A percentile compares a stretch with the other conserved stretches of the same genome.
phyloP scores from a whole-genome alignment of 75 land plant genomes.

The Azolla pinnata region DNA sequence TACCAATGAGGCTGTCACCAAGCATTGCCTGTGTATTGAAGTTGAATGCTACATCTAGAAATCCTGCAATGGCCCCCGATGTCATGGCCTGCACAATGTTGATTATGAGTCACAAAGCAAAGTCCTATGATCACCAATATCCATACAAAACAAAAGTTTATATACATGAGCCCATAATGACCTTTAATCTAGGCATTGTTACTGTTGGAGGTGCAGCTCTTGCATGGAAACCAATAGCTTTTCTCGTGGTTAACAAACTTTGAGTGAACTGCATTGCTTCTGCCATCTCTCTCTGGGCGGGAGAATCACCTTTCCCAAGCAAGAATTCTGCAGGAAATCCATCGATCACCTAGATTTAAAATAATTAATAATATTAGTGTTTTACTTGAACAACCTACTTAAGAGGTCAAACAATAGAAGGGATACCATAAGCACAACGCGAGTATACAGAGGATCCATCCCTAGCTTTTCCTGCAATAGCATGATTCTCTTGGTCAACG shows the following conservation, averaged over 20 bases:
- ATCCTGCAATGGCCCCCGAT: constrained; percentile 90
- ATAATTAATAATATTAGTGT: background rate
- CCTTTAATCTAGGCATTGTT: constrained; percentile 95
- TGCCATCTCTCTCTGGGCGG: constrained; percentile 38
- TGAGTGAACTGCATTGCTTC: constrained; percentile 85
- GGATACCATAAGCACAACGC: constrained; percentile 69
- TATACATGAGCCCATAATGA: no score
- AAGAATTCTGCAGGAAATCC: constrained; percentile 95
- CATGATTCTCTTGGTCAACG: background rate
- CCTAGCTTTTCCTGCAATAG: constrained; percentile 51
- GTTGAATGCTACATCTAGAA: constrained; percentile 84
- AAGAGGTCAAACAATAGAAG: background rate
- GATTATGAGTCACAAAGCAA: background rate
- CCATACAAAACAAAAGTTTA: no score
- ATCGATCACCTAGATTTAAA: constrained; percentile 75
- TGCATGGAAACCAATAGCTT: constrained; percentile 72
- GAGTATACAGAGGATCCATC: constrained; percentile 53
- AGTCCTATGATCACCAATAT: no score
- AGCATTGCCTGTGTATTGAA: constrained; percentile 78
- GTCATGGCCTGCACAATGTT: constrained; percentile 57
- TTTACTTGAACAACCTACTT: background rate
- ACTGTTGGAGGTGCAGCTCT: constrained; percentile 97
- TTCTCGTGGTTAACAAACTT: constrained; percentile 39
- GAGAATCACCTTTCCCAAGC: constrained; percentile 50
- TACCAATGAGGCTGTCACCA: constrained; percentile 88